Percentiles rank a stretch among this genome's conserved stretches.
These are phyloP conservation scores for Phytophthora chlamydospora DNA, from an alignment of 352 stramenopile species.

Conservation along the genomic window DNA sequence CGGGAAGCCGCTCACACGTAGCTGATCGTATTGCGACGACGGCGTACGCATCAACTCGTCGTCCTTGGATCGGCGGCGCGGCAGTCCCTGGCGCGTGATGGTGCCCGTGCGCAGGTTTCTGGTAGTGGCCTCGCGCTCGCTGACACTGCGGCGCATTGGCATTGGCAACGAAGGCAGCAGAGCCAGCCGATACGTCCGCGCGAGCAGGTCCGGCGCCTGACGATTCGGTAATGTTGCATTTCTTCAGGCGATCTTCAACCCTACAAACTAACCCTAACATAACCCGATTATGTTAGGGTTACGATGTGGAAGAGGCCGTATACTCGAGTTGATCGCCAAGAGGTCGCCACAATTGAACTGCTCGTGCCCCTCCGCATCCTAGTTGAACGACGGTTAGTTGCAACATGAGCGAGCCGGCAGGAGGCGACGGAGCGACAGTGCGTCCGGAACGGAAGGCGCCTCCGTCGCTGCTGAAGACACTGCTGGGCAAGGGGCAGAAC, in stretches of 20 bases:
- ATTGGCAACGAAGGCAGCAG: neutral
- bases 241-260: slow-evolving; percentile 33
- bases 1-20: slow-evolving; percentile 53
- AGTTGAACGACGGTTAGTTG: neutral
- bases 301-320: neutral
- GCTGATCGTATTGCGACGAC: slow-evolving; percentile 37
- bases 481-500: slow-evolving; percentile 36
- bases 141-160: slow-evolving; percentile 32
- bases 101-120: slow-evolving; percentile 18
- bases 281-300: neutral
- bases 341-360: slow-evolving; percentile 20
- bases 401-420: slow-evolving; percentile 24
- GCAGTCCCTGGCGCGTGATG: slow-evolving; percentile 11
- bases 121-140: slow-evolving; percentile 13
- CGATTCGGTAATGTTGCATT: slow-evolving; percentile 34
- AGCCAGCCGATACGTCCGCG: neutral
- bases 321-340: slow-evolving; percentile 1
- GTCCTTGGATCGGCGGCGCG: slow-evolving; percentile 35
- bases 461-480: slow-evolving; percentile 45
- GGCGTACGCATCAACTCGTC: slow-evolving; percentile 32
- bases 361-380: neutral
- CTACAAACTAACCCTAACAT: slow-evolving; percentile 2
- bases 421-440: neutral
- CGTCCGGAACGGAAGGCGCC: slow-evolving; percentile 5
- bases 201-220: neutral